A percentile compares a stretch with the other conserved stretches of the same genome.
These are phyloP conservation scores for Mycogone perniciosa DNA, from an alignment of 2,329 filamentous ascomycete species.

Conservation along the genomic window DNA sequence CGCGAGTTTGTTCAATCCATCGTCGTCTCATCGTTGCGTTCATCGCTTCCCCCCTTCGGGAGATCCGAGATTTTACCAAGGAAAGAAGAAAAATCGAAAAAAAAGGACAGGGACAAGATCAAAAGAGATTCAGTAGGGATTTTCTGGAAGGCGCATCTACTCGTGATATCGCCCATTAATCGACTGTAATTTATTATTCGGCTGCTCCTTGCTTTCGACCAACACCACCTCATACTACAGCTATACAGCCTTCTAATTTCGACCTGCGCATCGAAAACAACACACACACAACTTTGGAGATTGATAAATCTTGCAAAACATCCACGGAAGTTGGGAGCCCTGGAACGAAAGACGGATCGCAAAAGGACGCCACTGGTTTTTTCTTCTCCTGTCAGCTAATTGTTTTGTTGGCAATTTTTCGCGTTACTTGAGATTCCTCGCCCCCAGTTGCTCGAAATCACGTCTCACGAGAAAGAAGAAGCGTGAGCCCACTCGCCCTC, in stretches of 20 bases:
- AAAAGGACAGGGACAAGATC: conserved; percentile 1
- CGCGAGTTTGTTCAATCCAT: conserved; percentile 4
- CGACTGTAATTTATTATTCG: conserved; percentile 27
- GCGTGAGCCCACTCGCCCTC: neutral
- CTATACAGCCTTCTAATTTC: conserved; percentile 9
- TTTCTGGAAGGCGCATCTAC: conserved; percentile 24
- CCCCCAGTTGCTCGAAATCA: neutral
- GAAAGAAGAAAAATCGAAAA: conserved; percentile 12
- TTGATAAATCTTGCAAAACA: neutral
- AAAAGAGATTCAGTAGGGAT: conserved; percentile 13
- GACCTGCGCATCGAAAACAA: conserved; percentile 6
- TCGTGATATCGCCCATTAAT: conserved; percentile 27
- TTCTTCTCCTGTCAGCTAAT: neutral
- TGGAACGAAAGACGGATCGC: neutral
- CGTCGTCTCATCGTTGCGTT: conserved; percentile 3
- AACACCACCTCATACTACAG: neutral
- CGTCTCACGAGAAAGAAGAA: neutral
- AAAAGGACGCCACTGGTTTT: neutral
- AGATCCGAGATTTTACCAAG: conserved; percentile 1
- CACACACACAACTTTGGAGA: conserved; percentile 3
- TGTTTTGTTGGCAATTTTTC: neutral
- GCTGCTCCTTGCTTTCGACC: conserved; percentile 19
- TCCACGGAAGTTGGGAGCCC: neutral
- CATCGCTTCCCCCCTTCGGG: conserved; percentile 5
- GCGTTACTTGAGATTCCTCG: neutral